phyloP scores from a whole-genome alignment of 441 rosid genomes.

The Rhodomyrtus psidioides region DNA sequence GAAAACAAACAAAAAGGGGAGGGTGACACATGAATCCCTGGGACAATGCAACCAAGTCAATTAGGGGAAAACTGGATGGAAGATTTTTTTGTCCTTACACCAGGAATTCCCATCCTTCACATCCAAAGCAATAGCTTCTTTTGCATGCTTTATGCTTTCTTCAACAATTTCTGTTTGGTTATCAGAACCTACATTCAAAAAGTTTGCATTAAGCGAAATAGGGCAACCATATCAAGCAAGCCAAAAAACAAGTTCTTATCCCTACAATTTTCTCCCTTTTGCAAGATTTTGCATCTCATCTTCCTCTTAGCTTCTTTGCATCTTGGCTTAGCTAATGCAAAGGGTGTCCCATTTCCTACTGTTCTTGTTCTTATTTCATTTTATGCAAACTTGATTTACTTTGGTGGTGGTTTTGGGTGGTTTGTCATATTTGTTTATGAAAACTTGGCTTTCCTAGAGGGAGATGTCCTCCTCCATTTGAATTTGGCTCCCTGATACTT shows the following conservation, averaged over 20 bases:
- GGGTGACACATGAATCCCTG: not conserved
- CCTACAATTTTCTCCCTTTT: not conserved
- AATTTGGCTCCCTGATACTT: not conserved
- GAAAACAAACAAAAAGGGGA: not conserved
- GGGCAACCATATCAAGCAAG: not conserved
- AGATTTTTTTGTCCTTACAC: slow-evolving; percentile 38
- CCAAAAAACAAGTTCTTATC: not conserved
- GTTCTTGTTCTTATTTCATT: not conserved
- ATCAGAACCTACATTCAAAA: slow-evolving; percentile 32
- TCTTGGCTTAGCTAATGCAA: not conserved
- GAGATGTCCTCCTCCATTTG: not conserved
- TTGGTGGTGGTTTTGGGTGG: not conserved
- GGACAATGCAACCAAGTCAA: not conserved
- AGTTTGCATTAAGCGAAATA: not conserved
- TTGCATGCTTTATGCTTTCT: slow-evolving; percentile 67
- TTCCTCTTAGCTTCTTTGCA: not conserved
- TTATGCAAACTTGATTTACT: not conserved
- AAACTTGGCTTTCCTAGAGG: not conserved
- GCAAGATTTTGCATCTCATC: not conserved
- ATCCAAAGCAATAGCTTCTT: slow-evolving; percentile 65
- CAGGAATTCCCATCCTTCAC: slow-evolving; percentile 78
- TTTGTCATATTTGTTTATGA: not conserved
- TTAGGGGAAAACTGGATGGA: not conserved
- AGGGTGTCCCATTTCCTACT: not conserved
- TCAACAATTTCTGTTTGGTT: slow-evolving; percentile 48